Conservation (phyloP, 345 rosid species). For the Fremontodendron californicum region DNA sequence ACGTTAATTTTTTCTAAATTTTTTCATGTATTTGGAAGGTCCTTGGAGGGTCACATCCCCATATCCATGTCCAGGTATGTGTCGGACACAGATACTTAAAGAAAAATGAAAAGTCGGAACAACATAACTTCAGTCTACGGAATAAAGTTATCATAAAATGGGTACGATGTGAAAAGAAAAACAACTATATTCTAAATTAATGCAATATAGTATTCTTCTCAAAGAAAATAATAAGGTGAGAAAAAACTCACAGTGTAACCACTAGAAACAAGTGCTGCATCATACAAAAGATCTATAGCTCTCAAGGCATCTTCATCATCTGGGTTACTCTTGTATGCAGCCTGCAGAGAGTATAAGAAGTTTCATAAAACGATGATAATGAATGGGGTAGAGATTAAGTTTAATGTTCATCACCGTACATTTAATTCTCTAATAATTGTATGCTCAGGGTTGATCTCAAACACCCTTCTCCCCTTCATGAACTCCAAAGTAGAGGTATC, state of each 20-base stretch:
- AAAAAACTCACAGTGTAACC: slow-evolving; percentile 76
- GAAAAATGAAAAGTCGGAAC: no score
- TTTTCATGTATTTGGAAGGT: no score
- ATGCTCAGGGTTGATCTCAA: slow-evolving; percentile 95
- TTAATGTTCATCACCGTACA: slow-evolving; percentile 29
- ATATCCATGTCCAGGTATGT: no score
- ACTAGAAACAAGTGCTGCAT: slow-evolving; percentile 89
- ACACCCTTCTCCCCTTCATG: slow-evolving; percentile 96
- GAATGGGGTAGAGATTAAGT: not conserved
- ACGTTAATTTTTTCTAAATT: no score
- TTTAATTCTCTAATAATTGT: slow-evolving; percentile 63
- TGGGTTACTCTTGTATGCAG: slow-evolving; percentile 65
- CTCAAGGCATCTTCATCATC: slow-evolving; percentile 73
- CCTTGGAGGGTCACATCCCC: no score
- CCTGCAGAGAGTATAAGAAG: slow-evolving; percentile 38
- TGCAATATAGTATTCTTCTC: not conserved
- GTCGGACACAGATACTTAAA: no score
- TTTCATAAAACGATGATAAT: not conserved
- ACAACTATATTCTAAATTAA: not conserved
- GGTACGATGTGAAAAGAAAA: not conserved
- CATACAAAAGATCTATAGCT: slow-evolving; percentile 85
- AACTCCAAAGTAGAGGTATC: slow-evolving; percentile 77
- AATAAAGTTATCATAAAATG: not conserved
- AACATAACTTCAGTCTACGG: not conserved
- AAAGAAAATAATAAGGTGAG: not conserved